Conservation (phyloP, 2,329 filamentous ascomycete species). For the Fusarium sp. region DNA sequence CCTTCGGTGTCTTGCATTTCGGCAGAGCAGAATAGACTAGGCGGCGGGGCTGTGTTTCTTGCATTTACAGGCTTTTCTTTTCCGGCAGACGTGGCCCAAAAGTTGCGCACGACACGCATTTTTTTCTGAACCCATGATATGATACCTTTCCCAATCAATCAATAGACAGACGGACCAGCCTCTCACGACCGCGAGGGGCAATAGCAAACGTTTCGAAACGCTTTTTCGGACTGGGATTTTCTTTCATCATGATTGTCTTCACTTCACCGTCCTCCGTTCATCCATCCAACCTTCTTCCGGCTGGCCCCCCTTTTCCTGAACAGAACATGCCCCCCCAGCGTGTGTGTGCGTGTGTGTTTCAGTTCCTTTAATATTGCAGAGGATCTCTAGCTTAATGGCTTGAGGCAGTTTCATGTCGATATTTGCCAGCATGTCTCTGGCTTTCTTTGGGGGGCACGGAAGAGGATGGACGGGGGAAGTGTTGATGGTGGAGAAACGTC, state of each 20-base stretch:
- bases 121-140: conserved; percentile 61
- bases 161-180: conserved; percentile 55
- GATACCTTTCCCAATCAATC: conserved; percentile 59
- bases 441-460: conserved; percentile 20
- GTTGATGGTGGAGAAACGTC: conserved; percentile 33
- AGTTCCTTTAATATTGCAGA: conserved; percentile 46
- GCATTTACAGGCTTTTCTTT: conserved; percentile 59
- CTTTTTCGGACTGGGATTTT: conserved; percentile 45
- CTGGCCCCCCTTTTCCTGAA: not conserved
- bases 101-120: conserved; percentile 55
- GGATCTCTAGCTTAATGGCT: conserved; percentile 40
- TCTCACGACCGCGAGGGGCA: conserved; percentile 45
- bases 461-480: conserved; percentile 23
- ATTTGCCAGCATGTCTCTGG: conserved; percentile 37
- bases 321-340: conserved; percentile 16
- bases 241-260: conserved; percentile 46
- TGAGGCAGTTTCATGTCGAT: conserved; percentile 22
- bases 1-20: conserved; percentile 59
- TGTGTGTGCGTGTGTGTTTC: conserved; percentile 43
- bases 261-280: conserved; percentile 36
- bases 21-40: conserved; percentile 63
- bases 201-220: conserved; percentile 27
- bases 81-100: conserved; percentile 59
- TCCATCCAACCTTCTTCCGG: conserved; percentile 34
- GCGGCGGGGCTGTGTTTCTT: conserved; percentile 57